Evolutionary conservation across 192 early-diverging fungal species (phyloP), one percentile per base, ranked within the genome.

Genomic region (Coemansia sp.): DNA sequence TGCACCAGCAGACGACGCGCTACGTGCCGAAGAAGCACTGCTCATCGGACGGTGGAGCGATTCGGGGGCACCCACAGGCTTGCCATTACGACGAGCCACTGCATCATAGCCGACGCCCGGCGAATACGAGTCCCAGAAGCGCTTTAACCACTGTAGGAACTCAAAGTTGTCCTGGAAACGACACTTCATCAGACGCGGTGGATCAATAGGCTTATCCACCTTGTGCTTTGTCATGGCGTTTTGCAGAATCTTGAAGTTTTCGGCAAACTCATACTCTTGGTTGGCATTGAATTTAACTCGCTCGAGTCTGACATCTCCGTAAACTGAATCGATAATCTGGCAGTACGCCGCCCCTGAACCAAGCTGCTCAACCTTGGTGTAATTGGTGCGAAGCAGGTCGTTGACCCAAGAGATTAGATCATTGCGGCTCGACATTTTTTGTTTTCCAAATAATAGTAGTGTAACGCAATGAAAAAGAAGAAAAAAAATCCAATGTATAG

Each of bases 131-230:
- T 99, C 95, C 96, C 95, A 97, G 81, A 88, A 96, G 68, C 90
- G 90, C 72, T 95, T 97, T 68, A 96, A 67, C 94, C 96, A 99
- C 73, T 99, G 97, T 76, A 98, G 76, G 75, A 99, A 97, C 88
- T 98, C 96, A 64, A 99, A 88, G 79, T 99, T 99, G 85, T 99
- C 97, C 88, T 98, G 96, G 76, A 99, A 96, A 65, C 93, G 95
- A 86, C 95, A 95, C 80, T 97, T 99, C 77, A 94, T 88, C 61
- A 99, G 85, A 12, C 92, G 86, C 36, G 97, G 91, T 12, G 96
- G 94, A 42, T 95, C 94, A 55, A 99, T 91, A 31, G 86, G 85
- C 85, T 97, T 97, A 84, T 96, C 94, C 57, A 99, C 85, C 73
- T 94, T 94, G 85, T 97, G 91, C 78, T 89, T 92, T 84, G 94